These are phyloP conservation scores for Plantago major DNA, from an alignment of 257 asterid species.

Conservation along the genomic window DNA sequence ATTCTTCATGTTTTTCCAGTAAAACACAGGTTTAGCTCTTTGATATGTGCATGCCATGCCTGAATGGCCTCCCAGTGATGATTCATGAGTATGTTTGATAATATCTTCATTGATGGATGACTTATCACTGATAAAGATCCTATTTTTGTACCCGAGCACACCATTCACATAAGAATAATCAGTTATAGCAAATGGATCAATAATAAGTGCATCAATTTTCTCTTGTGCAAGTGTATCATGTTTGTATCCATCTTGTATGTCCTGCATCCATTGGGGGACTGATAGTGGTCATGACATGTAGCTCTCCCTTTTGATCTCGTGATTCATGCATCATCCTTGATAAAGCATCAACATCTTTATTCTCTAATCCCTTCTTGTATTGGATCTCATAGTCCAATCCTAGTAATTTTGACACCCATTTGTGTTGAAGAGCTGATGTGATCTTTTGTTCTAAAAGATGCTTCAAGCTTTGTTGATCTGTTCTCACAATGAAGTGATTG, in stretches of 20 bases:
- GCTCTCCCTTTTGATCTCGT: too few species aligned
- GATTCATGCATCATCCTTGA: neutral
- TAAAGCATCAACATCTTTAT: constrained; percentile 4
- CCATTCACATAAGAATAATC: neutral
- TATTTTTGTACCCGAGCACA: neutral
- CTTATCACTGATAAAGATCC: neutral
- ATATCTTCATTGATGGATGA: neutral
- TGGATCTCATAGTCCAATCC: constrained; percentile 1
- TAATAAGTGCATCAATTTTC: too few species aligned
- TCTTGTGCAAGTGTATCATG: neutral
- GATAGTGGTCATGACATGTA: neutral
- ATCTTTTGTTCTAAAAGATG: neutral
- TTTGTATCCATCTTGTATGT: neutral
- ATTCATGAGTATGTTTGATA: neutral
- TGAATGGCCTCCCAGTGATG: constrained; percentile 1
- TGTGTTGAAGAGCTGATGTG: neutral
- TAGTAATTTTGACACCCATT: constrained; percentile 1
- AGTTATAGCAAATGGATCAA: too few species aligned
- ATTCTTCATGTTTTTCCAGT: neutral
- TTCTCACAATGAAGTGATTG: neutral
- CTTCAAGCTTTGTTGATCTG: neutral
- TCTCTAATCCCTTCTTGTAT: constrained; percentile 2
- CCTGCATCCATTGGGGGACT: neutral
- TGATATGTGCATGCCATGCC: neutral
- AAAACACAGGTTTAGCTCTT: neutral